Base-by-base conservation (phyloP, 352 stramenopile genomes). In the Phytophthora fragariae region DNA sequence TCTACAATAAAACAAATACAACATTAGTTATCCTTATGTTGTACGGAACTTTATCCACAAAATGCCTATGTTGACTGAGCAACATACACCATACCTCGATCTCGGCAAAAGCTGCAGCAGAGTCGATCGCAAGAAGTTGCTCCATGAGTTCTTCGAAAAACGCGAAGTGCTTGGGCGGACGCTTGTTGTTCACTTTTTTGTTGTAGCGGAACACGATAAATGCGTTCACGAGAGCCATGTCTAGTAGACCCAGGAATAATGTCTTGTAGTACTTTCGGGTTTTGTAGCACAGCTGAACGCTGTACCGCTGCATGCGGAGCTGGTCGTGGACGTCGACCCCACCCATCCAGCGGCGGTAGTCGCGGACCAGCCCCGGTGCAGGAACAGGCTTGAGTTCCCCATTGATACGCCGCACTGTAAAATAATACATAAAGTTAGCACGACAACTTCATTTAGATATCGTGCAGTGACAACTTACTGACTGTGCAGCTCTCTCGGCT, bases 121-220 rank as follows among this genome's bases (percentile, higher is more conserved):
- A 27, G 46, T 53, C 46, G 5, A 53, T 53, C 17, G 46, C 46
- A 17, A 24, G 6, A 14, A 53, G 46, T 19, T 53, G 17, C 6
- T 29, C 46, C 46, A 53, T 53, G 14, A 53, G 19, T 27, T 15
- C 9, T 17, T 67, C 49, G 31, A 65, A 71, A 21, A 67, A 66
- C 6, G 47, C 41, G 49, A 56, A 53, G 24, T 62, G 65, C 17
- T 72, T 62, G 1, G 57, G 35, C 7, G 37, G 57, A 3, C 27
- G n/a, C n/a, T 67, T 31, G 12, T 66, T 62, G 21, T 56, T 61
- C n/a, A 67, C 33, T 3, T 56, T 55, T 33, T 11, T 17, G 12
- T 72, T 2, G 41, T 72, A 33, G 10, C 57, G 50, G 19, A 52
- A 53, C 7, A 72, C 35, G 12, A 67, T 72, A 12, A 72, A 67